These are phyloP conservation scores for Exophiala calicioides DNA, from an alignment of 2,329 filamentous ascomycete genomes.

Conservation along the genomic window DNA sequence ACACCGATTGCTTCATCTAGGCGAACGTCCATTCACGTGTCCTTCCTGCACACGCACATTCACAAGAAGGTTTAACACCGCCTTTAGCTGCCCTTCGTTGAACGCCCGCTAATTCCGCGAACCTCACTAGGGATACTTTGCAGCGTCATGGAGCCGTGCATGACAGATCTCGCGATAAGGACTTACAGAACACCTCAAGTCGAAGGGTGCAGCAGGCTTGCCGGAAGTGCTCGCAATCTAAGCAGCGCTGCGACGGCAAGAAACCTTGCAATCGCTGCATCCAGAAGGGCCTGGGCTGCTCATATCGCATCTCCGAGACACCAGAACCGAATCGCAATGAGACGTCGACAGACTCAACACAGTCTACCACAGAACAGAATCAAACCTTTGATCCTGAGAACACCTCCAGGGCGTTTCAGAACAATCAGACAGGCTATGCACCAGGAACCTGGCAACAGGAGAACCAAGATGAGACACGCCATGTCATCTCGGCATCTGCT, in stretches of 20 bases:
- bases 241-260: background rate
- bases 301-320: background rate
- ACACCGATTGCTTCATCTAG: background rate
- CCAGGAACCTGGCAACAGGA: no score
- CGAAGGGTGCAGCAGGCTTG: background rate
- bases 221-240: background rate
- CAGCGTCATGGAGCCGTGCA: background rate
- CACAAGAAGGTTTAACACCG: background rate
- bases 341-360: no score
- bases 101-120: background rate
- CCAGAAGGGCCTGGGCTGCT: background rate
- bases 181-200: background rate
- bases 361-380: no score
- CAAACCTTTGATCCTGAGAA: no score
- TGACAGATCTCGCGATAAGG: background rate
- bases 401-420: no score
- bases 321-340: background rate
- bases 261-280: background rate
- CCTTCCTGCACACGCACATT: background rate
- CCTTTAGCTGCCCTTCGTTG: background rate
- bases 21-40: background rate
- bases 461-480: no score
- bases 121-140: conserved; percentile 1
- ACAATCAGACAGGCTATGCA: no score
- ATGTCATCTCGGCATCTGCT: no score